These are phyloP conservation scores for Ananas comosus DNA, from an alignment of 176 grass and related monocot genomes.

Conservation along the genomic window DNA sequence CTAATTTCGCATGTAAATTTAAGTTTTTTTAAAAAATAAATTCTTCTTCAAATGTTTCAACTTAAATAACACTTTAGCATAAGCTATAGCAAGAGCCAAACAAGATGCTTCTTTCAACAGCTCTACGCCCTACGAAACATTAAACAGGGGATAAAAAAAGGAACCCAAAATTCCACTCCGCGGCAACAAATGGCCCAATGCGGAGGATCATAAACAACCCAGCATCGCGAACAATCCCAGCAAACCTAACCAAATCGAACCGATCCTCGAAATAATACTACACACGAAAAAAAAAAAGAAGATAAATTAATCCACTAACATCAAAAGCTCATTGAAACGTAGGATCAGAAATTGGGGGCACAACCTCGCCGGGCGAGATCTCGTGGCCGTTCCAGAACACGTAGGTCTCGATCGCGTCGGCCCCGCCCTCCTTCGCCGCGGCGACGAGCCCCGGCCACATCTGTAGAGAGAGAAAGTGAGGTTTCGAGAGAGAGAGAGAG, in stretches of 20 bases:
- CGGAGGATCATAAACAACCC: conserved; percentile 83
- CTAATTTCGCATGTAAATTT: too few relatives aligned
- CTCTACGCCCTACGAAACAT: not conserved
- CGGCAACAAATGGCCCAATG: conserved; percentile 88
- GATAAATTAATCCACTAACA: not conserved
- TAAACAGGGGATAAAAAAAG: conserved; percentile 3
- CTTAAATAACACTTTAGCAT: too few relatives aligned
- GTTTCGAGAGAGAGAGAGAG: too few relatives aligned
- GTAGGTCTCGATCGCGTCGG: conserved; percentile 81
- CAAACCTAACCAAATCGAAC: conserved; percentile 80
- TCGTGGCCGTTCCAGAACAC: conserved; percentile 99
- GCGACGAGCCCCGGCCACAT: conserved; percentile 94
- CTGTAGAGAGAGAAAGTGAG: conserved; percentile 15
- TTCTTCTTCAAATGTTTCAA: too few relatives aligned
- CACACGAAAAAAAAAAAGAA: conserved; percentile 9
- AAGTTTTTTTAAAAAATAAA: too few relatives aligned
- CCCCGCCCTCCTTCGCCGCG: conserved; percentile 76
- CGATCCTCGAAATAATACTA: conserved; percentile 97
- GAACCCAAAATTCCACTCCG: conserved; percentile 87
- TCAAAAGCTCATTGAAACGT: not conserved
- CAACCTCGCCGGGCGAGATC: conserved; percentile 69
- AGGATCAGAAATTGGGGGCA: not conserved
- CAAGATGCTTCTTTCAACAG: too few relatives aligned
- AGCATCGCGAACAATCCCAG: conserved; percentile 50
- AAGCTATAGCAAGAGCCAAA: too few relatives aligned